A percentile compares a stretch with the other conserved stretches of the same genome.
Evolutionary conservation across 108 stramenopile species (phyloP).

Genomic region (Fistulifera pelliculosa): DNA sequence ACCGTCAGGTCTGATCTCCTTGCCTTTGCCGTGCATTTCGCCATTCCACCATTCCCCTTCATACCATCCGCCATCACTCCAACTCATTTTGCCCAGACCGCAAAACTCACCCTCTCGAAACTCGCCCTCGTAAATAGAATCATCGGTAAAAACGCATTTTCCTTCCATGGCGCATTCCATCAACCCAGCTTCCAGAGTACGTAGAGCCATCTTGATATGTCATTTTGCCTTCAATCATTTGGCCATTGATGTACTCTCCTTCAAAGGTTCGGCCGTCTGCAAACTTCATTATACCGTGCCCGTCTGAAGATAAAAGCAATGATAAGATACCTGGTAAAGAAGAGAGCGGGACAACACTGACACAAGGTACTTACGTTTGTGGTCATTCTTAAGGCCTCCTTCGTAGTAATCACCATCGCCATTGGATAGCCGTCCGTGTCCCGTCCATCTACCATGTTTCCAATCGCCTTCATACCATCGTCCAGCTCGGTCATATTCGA

Average conservation of each 20-base stretch:
- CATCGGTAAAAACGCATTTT: constrained; percentile 38
- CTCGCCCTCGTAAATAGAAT: constrained; percentile 40
- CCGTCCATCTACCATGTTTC: constrained; percentile 51
- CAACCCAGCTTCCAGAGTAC: constrained; percentile 36
- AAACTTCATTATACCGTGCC: constrained; percentile 38
- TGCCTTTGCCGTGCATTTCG: constrained; percentile 46
- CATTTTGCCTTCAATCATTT: constrained; percentile 47
- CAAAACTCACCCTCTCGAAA: constrained; percentile 46
- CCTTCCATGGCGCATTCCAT: constrained; percentile 40
- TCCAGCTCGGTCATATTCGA: constrained; percentile 43
- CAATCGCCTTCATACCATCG: constrained; percentile 53
- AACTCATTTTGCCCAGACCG: constrained; percentile 39
- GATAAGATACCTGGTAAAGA: too few species aligned
- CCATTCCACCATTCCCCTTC: constrained; percentile 48
- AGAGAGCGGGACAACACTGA: too few species aligned
- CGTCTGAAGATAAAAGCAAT: constrained; percentile 15
- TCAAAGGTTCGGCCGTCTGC: constrained; percentile 38
- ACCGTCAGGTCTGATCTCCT: constrained; percentile 39
- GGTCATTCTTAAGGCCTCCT: constrained; percentile 45
- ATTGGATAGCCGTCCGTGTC: constrained; percentile 32
- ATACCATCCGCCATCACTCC: constrained; percentile 54
- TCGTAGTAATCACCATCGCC: constrained; percentile 51
- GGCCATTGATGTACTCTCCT: constrained; percentile 41
- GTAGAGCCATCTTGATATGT: constrained; percentile 38
- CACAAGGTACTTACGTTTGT: constrained; percentile 13